Base-by-base conservation (phyloP, 139 green algal species). In the Volvox reticuliferus region DNA sequence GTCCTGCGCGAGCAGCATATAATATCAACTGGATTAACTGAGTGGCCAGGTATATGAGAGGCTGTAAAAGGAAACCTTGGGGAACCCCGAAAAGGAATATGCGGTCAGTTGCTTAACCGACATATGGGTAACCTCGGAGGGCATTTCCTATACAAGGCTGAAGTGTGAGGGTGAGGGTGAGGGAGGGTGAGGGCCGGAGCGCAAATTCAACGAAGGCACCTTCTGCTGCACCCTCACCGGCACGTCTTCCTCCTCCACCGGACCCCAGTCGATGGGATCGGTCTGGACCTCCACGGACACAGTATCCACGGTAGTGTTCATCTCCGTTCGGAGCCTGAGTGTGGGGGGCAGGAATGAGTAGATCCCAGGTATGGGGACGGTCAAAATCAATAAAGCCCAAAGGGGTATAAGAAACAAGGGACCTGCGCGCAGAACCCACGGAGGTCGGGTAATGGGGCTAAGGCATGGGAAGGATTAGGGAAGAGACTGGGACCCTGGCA, bases 261-360 rank as follows among this genome's bases (percentile, higher is more conserved):
- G 35, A 9, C 16, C 67, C 83, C 83, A 89, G 26, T 89, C 28
- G 3, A 89, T 71, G 67, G 83, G 83, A 24, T 89, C 83, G 35
- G 83, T 89, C 83, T 89, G 83, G 28, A 89, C 83, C 83, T 80
- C 83, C 67, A 30, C 83, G 3, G 24, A 14, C 36, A 17, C 24
- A 0, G 83, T 89, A 0, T 5, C 24, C 67, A 80, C 67, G 21
- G 14, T 36, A 22, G 36, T n/a, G 36, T 89, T 89, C 67, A 80
- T 80, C 83, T 89, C 83, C 26, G 68, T 81, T 36, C 83, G 83
- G 18, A 89, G 67, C 83, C 83, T 89, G 67, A 3, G 33, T 24
- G 33, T 35, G 33, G 33, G 6, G 33, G 18, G 63, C 36, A 36
- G 82, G 21, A 28, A 33, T n/a, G 69, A 50, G 69, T 21, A 26